phyloP scores from a whole-genome alignment of 495 filamentous ascomycete species.

The Daldinia loculata region DNA sequence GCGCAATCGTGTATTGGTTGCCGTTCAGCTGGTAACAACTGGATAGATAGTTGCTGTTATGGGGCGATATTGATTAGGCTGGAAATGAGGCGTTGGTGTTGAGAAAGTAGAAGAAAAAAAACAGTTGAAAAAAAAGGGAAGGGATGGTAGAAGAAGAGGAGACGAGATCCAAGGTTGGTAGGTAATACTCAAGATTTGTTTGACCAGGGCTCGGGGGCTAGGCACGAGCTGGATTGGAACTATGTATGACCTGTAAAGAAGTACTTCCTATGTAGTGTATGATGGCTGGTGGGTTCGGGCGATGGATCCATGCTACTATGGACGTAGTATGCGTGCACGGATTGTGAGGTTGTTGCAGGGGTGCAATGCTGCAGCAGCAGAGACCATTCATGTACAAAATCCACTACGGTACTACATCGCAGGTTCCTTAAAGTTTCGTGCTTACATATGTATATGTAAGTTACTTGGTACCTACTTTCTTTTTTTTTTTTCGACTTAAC shows the following conservation, averaged over 20 bases:
- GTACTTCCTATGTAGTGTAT: slow-evolving; percentile 6
- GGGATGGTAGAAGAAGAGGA: slow-evolving; percentile 40
- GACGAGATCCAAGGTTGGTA: slow-evolving; percentile 25
- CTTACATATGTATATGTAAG: neutral
- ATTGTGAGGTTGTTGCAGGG: slow-evolving; percentile 15
- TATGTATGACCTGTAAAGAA: slow-evolving; percentile 28
- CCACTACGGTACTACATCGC: slow-evolving; percentile 27
- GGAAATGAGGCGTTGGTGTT: slow-evolving; percentile 13
- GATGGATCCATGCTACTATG: slow-evolving; percentile 35
- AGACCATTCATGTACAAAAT: slow-evolving; percentile 31
- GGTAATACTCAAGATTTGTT: slow-evolving; percentile 46
- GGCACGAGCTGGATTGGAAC: slow-evolving; percentile 42
- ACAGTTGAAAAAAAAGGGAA: slow-evolving; percentile 34
- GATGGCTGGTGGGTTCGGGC: slow-evolving; percentile 42
- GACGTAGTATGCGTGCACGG: slow-evolving; percentile 1
- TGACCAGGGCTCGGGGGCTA: slow-evolving; percentile 43
- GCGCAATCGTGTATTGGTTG: slow-evolving; percentile 25
- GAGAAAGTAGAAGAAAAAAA: slow-evolving; percentile 20
- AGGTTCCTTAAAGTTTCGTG: slow-evolving; percentile 7
- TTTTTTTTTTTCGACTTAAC: slow-evolving; percentile 17
- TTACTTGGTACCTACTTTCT: slow-evolving; percentile 4
- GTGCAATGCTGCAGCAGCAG: slow-evolving; percentile 14
- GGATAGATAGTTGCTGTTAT: slow-evolving; percentile 12
- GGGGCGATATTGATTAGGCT: slow-evolving; percentile 27
- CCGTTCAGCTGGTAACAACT: neutral